Conservation (phyloP, 768 basidiomycete genomes). For the Kwoniella shandongensis region DNA sequence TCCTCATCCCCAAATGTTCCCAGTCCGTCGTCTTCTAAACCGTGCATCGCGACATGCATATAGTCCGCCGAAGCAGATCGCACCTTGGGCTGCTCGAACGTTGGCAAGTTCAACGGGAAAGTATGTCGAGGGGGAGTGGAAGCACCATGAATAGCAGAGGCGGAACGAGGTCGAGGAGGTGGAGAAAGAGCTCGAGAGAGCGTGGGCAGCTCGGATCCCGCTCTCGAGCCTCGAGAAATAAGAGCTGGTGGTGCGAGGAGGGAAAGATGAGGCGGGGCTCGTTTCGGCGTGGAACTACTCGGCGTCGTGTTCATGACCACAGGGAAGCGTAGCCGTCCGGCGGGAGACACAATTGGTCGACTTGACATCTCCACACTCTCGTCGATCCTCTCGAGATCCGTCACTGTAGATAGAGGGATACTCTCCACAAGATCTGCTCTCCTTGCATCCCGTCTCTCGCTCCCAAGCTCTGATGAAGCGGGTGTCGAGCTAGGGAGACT, state of each 20-base stretch:
- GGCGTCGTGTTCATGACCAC: background rate
- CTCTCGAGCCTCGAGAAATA: constrained; percentile 13
- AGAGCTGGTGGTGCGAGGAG: constrained; percentile 14
- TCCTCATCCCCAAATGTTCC: constrained; percentile 4
- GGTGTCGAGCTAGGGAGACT: background rate
- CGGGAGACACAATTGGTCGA: constrained; percentile 6
- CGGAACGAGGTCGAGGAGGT: constrained; percentile 14
- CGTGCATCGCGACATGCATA: constrained; percentile 38
- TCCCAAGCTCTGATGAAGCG: constrained; percentile 1
- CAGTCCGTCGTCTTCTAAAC: constrained; percentile 8
- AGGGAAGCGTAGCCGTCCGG: constrained; percentile 10
- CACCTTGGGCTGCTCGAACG: background rate
- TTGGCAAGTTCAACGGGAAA: constrained; percentile 13
- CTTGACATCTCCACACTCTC: constrained; percentile 10
- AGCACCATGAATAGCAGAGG: constrained; percentile 6
- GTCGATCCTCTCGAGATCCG: constrained; percentile 19
- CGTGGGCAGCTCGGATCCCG: constrained; percentile 13
- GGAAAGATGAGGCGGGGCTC: background rate
- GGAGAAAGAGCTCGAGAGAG: constrained; percentile 12
- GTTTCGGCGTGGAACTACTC: too few relatives aligned
- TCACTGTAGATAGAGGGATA: constrained; percentile 8
- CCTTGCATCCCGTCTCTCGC: background rate
- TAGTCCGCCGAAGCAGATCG: constrained; percentile 25
- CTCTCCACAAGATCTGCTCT: background rate
- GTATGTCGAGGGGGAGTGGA: constrained; percentile 15